Evolutionary conservation across 106 monocot genomes (phyloP), one percentile per base, ranked within the genome.

Genomic region (Vanilla planifolia): DNA sequence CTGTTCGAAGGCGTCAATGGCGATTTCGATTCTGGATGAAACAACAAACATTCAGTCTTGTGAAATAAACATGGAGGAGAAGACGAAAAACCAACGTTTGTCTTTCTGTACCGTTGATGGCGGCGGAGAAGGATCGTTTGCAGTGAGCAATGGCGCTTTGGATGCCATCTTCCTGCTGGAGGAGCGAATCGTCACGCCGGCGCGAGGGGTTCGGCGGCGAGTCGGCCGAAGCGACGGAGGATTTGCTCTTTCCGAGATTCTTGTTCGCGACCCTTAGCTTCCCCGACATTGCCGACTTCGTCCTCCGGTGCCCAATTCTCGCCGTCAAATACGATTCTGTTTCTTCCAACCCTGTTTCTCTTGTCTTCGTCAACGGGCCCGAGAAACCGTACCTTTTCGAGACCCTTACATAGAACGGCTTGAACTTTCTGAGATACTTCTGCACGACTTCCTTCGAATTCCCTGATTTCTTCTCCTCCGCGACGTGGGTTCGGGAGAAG

Each of bases 101-200:
- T n/a, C n/a, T n/a, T n/a, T n/a, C n/a, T n/a, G 77, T 83, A 65
- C 53, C 62, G 46, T 29, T 4, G 8, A 64, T 67, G 23, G 71
- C 51, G 51, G 4, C 50, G 23, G 11, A 24, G 6, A 86, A 72
- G 2, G 94, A 95, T 6, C 78, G 75, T 50, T 95, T 95, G 75
- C 94, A 95, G 64, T 95, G 94, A 0, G 82, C 86, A 21, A 95
- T 95, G 63, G 94, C 94, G 67, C 94, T 79, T 65, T 83, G 79
- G 28, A 95, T 95, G 26, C 94, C 94, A 60, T 95, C 94, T 63
- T 86, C 75, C 62, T 76, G 77, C 74, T 73, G 74, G 19, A 74
- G 11, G 37, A 86, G 61, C 30, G 89, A 80, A 55, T 95, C 94
- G 40, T 95, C 94, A 33, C 79, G 62, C 48, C 75, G 45, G 22